Base-by-base conservation (phyloP, 805 yeast species). In the Kazachstania viticola region DNA sequence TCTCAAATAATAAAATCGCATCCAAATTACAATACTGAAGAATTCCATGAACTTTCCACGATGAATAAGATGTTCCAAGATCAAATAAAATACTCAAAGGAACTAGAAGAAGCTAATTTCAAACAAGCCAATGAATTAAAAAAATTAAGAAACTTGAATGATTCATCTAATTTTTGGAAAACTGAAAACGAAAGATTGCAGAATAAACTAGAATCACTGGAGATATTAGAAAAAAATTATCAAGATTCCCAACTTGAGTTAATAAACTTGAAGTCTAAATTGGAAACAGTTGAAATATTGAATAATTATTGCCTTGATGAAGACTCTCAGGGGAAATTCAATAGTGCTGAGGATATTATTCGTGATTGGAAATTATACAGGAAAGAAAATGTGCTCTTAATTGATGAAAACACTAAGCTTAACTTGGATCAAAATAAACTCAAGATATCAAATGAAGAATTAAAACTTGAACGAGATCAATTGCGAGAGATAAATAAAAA, bases 41-140 rank as follows among this genome's bases (percentile, higher is more conserved):
- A 42, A n/a, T 30, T 46, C 14, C 54, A 34, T 54, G 67, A 44
- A 33, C 58, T 34, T 36, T 52, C 31, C 31, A 50, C 23, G 39
- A 62, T 35, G 46, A 63, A 42, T 31, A 48, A 45, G 25, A 49
- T 60, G 29, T 42, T 67, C 17, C 44, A 51, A 14, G 64, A 62
- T 17, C 76, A 72, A 44, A 42, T 69, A 25, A 49, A 58, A 17
- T 62, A 67, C 39, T 51, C 69, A 27, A 56, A 63, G 41, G 64
- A 61, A 26, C 44, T 68, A 36, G 83, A 77, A 38, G 59, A 62
- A 4, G 66, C 69, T 38, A 69, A 71, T 37, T 56, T 73, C 31
- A 57, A 64, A 6, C 73, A 77, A 45, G 57, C 71, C 15, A 68
- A 64, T 37, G 66, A 71, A 25, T 62, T 78, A 35, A 65, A 65